phyloP scores from a whole-genome alignment of 2,329 filamentous ascomycete genomes.

The Chlorencoelia australis region DNA sequence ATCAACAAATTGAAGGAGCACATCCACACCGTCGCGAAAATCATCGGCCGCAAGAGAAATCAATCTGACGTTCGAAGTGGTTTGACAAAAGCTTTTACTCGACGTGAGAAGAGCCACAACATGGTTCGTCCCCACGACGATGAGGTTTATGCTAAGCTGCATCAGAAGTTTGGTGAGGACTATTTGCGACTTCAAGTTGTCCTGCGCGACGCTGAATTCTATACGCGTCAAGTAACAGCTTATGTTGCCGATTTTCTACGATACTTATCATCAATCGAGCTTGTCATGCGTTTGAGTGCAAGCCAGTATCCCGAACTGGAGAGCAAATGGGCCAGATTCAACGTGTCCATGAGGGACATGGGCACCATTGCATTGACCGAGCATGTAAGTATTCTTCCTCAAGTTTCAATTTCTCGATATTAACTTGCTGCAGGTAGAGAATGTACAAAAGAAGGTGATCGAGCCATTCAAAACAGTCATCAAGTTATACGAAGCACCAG shows the following conservation, averaged over 20 bases:
- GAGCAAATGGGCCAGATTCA: slow-evolving; percentile 89
- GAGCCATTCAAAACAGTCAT: slow-evolving; percentile 73
- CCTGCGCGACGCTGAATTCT: slow-evolving; percentile 78
- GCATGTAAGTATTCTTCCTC: slow-evolving; percentile 49
- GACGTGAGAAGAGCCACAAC: slow-evolving; percentile 49
- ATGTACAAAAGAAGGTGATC: slow-evolving; percentile 74
- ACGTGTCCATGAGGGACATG: slow-evolving; percentile 76
- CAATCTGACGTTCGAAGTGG: slow-evolving; percentile 81
- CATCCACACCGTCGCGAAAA: slow-evolving; percentile 82
- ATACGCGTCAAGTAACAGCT: slow-evolving; percentile 70
- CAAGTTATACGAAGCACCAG: slow-evolving; percentile 71
- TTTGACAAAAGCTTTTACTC: slow-evolving; percentile 80
- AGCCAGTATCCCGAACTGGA: slow-evolving; percentile 75
- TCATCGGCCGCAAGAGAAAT: slow-evolving; percentile 73
- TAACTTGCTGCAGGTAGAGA: slow-evolving; percentile 35
- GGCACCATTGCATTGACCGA: slow-evolving; percentile 74
- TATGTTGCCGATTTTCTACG: slow-evolving; percentile 75
- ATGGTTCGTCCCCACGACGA: slow-evolving; percentile 66
- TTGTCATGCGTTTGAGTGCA: slow-evolving; percentile 68
- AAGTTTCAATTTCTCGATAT: slow-evolving; percentile 1
- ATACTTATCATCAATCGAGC: slow-evolving; percentile 72
- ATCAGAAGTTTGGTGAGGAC: slow-evolving; percentile 84
- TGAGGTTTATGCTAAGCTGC: slow-evolving; percentile 65
- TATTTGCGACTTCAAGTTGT: slow-evolving; percentile 89
- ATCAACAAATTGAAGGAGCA: slow-evolving; percentile 97